Evolutionary conservation across 768 basidiomycete genomes (phyloP), one percentile per base, ranked within the genome.

Genomic region (Boletus reticuloceps): DNA sequence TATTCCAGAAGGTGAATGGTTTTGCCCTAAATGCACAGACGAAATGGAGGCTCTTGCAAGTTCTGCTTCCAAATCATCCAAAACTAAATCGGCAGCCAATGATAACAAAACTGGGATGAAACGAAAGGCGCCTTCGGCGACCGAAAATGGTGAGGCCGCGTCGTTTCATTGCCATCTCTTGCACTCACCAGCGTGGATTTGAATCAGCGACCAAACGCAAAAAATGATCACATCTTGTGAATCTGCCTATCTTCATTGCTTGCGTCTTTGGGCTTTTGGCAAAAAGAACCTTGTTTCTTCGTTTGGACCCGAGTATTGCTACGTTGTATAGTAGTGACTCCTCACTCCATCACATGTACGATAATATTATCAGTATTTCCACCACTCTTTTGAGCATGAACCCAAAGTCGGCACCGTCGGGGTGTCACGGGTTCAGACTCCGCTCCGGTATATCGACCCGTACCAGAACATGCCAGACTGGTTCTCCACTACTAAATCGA

Each of bases 1-100:
- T 5, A 76, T 95, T 17, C 95, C 95, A 0, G 88, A 89, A 34
- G 95, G 91, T 37, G 90, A 94, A 73, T 94, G 94, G 93, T 93
- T 93, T 77, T 96, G 94, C 64, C 84, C 88, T 0, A 77, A 82
- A 53, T 96, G 94, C 65, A 70, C 73, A 11, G 76, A 77, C 34
- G 78, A 81, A 20, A 85, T 85, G 5, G 81, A 80, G 11, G 82
- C 81, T 6, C 79, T 68, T 27, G 59, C 62, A 40, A 60, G 22
- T 57, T 42, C 50, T 19, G 25, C 56, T 42, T 51, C 62, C 40
- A 61, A 58, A 45, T 1, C 53, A 69, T 43, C 49, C 57, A 42
- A 54, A 17, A 17, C 10, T 6, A 41, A 13, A 25, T 22, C 39
- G 50, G 51, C 57, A 25, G 53, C 47, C 6, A 61, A 47, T 10